Conservation (phyloP, 2,329 filamentous ascomycete species). For the Pseudogymnoascus sp. region DNA sequence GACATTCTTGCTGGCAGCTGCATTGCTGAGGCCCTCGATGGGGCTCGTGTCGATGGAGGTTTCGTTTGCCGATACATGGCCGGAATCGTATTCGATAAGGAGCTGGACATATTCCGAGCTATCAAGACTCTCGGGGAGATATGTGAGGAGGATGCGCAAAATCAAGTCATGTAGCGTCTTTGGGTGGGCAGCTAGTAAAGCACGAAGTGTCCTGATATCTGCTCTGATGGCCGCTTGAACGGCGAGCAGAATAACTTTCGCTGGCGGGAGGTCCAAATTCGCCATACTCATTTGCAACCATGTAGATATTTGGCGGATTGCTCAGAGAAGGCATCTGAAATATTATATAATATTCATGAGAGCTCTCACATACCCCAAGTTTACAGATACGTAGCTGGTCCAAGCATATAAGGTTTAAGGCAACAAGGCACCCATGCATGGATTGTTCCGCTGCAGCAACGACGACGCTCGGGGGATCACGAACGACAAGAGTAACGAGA, state of each 20-base stretch:
- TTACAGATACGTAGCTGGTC: slow-evolving; percentile 10
- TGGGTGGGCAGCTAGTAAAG: slow-evolving; percentile 48
- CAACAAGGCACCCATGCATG: slow-evolving; percentile 19
- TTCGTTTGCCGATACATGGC: slow-evolving; percentile 29
- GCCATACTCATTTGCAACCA: slow-evolving; percentile 21
- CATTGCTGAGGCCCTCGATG: slow-evolving; percentile 52
- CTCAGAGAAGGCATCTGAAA: slow-evolving; percentile 20
- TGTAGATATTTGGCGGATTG: slow-evolving; percentile 13
- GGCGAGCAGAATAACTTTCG: slow-evolving; percentile 66
- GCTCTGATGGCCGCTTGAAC: slow-evolving; percentile 60
- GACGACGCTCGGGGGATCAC: background rate
- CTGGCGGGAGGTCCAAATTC: slow-evolving; percentile 46
- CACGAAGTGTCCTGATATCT: slow-evolving; percentile 55
- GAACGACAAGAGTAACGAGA: slow-evolving; percentile 5
- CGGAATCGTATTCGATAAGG: slow-evolving; percentile 44
- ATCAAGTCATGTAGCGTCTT: slow-evolving; percentile 57
- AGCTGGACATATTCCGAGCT: slow-evolving; percentile 57
- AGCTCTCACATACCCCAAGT: slow-evolving; percentile 11
- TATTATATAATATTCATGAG: slow-evolving; percentile 19
- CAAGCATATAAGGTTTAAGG: slow-evolving; percentile 10
- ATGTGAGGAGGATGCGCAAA: slow-evolving; percentile 67
- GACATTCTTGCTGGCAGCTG: slow-evolving; percentile 55
- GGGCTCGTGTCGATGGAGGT: slow-evolving; percentile 44
- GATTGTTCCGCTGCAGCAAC: slow-evolving; percentile 7
- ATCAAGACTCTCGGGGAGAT: slow-evolving; percentile 63